These are phyloP conservation scores for Begonia loranthoides DNA, from an alignment of 306 rosid genomes.

Conservation along the genomic window DNA sequence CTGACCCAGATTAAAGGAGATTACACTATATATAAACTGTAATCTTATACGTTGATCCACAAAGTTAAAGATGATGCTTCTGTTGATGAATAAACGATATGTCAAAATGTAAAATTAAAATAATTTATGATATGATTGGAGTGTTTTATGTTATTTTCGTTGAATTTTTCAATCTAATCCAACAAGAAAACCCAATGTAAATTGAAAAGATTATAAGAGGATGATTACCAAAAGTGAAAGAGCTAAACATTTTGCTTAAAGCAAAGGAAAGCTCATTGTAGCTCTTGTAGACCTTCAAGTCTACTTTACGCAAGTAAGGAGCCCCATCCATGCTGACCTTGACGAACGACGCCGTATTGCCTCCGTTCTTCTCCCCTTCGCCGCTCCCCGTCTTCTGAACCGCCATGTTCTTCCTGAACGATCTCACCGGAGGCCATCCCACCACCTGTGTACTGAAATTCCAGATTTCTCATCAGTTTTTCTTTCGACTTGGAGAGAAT, in stretches of 20 bases:
- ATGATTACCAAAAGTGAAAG: slow-evolving; percentile 45
- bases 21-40: background rate
- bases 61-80: too few relatives aligned
- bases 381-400: slow-evolving; percentile 21
- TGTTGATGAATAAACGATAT: too few relatives aligned
- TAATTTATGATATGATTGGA: too few relatives aligned
- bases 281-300: slow-evolving; percentile 62
- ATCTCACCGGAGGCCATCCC: slow-evolving; percentile 92
- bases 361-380: slow-evolving; percentile 2
- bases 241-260: slow-evolving; percentile 64
- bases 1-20: background rate
- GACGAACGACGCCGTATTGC: slow-evolving; percentile 34
- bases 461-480: background rate
- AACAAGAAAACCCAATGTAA: background rate
- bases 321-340: slow-evolving; percentile 95
- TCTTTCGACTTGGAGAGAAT: too few relatives aligned
- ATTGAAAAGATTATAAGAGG: background rate
- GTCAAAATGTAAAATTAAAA: too few relatives aligned
- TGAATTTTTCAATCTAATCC: too few relatives aligned
- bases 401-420: slow-evolving; percentile 56
- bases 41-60: too few relatives aligned
- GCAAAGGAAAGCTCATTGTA: slow-evolving; percentile 65
- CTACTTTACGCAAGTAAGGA: slow-evolving; percentile 76
- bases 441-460: slow-evolving; percentile 65
- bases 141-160: too few relatives aligned